These are phyloP conservation scores for Phaeomoniella chlamydospora DNA, from an alignment of 2,329 filamentous ascomycete species.

Conservation along the genomic window DNA sequence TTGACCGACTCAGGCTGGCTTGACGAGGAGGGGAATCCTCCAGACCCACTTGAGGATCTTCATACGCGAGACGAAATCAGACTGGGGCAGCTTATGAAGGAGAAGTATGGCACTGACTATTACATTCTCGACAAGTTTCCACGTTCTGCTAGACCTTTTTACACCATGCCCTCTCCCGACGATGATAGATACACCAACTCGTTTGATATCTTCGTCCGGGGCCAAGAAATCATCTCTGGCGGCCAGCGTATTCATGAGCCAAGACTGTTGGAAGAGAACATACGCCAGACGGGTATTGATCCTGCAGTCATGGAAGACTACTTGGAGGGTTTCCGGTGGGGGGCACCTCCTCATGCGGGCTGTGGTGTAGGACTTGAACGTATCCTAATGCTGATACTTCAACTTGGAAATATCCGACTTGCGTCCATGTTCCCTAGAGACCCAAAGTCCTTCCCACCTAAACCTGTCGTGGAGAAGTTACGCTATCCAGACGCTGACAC, in stretches of 20 bases:
- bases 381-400: slow-evolving; percentile 70
- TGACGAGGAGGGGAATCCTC: slow-evolving; percentile 59
- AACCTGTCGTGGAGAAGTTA: slow-evolving; percentile 46
- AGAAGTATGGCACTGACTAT: slow-evolving; percentile 80
- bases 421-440: slow-evolving; percentile 80
- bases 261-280: slow-evolving; percentile 57
- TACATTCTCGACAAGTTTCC: slow-evolving; percentile 94
- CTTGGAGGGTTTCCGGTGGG: slow-evolving; percentile 74
- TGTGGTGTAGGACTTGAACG: slow-evolving; percentile 84
- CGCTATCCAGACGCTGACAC: slow-evolving; percentile 82
- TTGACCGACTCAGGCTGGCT: slow-evolving; percentile 64
- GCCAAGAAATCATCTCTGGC: slow-evolving; percentile 83
- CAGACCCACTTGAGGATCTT: slow-evolving; percentile 64
- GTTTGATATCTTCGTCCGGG: slow-evolving; percentile 87
- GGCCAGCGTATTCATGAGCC: slow-evolving; percentile 86
- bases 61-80: slow-evolving; percentile 77
- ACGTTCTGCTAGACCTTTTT: slow-evolving; percentile 69
- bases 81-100: slow-evolving; percentile 68
- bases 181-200: slow-evolving; percentile 70
- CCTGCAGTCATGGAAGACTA: slow-evolving; percentile 83
- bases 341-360: slow-evolving; percentile 76
- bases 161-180: slow-evolving; percentile 69
- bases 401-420: slow-evolving; percentile 78
- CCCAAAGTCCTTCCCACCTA: slow-evolving; percentile 68
- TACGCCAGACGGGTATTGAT: slow-evolving; percentile 61